phyloP scores from a whole-genome alignment of 164 flowering plant genomes.

The Magnolia kwangsiensis region DNA sequence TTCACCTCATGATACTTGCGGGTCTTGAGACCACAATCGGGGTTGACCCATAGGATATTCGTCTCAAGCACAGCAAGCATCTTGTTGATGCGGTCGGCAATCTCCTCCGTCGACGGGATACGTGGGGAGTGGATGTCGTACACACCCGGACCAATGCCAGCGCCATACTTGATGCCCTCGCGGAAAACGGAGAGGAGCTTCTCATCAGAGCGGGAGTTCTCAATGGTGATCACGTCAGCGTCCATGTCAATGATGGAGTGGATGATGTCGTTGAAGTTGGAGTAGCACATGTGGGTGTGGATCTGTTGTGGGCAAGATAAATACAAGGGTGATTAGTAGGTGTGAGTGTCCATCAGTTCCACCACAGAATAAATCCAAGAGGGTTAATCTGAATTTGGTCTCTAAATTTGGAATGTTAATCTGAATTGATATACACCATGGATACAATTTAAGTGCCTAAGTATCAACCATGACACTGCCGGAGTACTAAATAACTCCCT shows the following conservation, averaged over 20 bases:
- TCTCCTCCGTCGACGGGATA: constrained; percentile 83
- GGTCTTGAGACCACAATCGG: constrained; percentile 96
- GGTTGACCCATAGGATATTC: constrained; percentile 94
- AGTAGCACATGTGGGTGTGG: constrained; percentile 91
- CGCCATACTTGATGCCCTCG: constrained; percentile 90
- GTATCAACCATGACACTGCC: too few species aligned
- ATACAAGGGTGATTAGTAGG: neutral
- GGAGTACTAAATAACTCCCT: too few species aligned
- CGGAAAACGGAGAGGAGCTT: constrained; percentile 96
- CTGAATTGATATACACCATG: too few species aligned
- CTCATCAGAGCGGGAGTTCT: constrained; percentile 96
- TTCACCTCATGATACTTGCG: constrained; percentile 86
- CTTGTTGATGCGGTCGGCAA: constrained; percentile 84
- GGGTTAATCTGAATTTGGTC: too few species aligned
- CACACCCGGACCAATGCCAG: constrained; percentile 97
- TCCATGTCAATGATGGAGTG: constrained; percentile 85
- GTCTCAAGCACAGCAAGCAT: constrained; percentile 94
- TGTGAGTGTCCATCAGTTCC: too few species aligned
- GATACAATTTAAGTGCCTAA: too few species aligned
- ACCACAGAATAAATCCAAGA: too few species aligned
- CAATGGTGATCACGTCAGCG: constrained; percentile 91
- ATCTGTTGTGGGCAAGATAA: constrained; percentile 32
- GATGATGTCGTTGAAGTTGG: constrained; percentile 73
- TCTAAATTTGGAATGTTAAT: too few species aligned
- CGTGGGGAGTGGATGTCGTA: constrained; percentile 97